phyloP scores from a whole-genome alignment of 2,329 filamentous ascomycete genomes.

The Clarireedia paspali region DNA sequence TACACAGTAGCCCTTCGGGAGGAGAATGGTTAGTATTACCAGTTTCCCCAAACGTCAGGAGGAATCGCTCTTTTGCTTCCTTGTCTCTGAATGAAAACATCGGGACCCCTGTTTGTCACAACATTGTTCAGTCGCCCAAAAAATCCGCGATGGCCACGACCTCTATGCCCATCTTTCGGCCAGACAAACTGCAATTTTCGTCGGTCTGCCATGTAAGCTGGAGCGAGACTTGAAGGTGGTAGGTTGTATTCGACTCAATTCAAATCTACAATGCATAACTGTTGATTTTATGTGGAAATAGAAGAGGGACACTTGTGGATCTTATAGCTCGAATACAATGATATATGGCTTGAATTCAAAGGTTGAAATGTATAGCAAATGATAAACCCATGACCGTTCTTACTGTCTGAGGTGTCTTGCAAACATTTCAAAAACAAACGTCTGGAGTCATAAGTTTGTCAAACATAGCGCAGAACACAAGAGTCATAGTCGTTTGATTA shows the following conservation, averaged over 20 bases:
- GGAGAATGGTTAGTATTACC: slow-evolving; percentile 11
- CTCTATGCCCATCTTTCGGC: slow-evolving; percentile 26
- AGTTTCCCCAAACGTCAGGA: slow-evolving; percentile 27
- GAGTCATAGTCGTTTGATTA: neutral
- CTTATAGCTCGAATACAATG: no score
- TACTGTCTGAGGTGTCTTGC: neutral
- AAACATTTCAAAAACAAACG: neutral
- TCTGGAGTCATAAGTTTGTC: neutral
- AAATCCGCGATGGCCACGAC: slow-evolving; percentile 21
- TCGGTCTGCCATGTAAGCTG: neutral
- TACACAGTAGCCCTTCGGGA: no score
- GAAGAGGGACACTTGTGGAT: no score
- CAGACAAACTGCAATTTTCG: slow-evolving; percentile 23
- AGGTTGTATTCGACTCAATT: neutral
- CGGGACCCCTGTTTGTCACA: slow-evolving; percentile 33
- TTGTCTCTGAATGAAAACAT: slow-evolving; percentile 31
- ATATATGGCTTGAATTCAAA: no score
- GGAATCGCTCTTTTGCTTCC: slow-evolving; percentile 15
- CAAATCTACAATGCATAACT: neutral
- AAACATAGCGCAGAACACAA: neutral
- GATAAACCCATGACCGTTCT: neutral
- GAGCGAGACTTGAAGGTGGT: no score
- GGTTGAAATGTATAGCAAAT: neutral
- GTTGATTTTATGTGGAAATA: neutral
- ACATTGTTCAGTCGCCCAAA: slow-evolving; percentile 30